These are phyloP conservation scores for Astragalus membranaceus DNA, from an alignment of 306 rosid genomes.

Conservation along the genomic window DNA sequence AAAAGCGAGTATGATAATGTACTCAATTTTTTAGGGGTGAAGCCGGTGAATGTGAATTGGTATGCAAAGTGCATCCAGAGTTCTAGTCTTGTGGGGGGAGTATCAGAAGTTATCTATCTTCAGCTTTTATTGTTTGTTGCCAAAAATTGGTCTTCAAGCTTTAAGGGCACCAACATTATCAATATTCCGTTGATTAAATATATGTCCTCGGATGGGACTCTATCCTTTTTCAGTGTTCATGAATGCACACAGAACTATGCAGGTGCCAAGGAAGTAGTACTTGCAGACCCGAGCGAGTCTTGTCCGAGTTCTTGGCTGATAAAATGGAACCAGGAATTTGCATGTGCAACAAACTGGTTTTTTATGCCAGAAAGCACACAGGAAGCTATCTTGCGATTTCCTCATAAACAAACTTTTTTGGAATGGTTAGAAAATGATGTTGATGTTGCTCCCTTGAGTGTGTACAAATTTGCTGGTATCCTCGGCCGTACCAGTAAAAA, in stretches of 20 bases:
- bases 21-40: slow-evolving; percentile 46
- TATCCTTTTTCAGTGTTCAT: slow-evolving; percentile 30
- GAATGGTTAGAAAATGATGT: slow-evolving; percentile 38
- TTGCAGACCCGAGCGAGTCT: slow-evolving; percentile 7
- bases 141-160: slow-evolving; percentile 34
- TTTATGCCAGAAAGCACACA: slow-evolving; percentile 58
- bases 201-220: slow-evolving; percentile 29
- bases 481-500: slow-evolving; percentile 1
- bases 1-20: slow-evolving; percentile 25
- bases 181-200: slow-evolving; percentile 50
- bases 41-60: slow-evolving; percentile 45
- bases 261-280: slow-evolving; percentile 10
- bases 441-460: slow-evolving; percentile 3
- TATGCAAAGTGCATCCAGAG: slow-evolving; percentile 66
- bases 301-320: slow-evolving; percentile 47
- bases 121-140: slow-evolving; percentile 49
- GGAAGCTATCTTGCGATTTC: slow-evolving; percentile 15
- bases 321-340: no score
- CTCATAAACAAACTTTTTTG: slow-evolving; percentile 18
- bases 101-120: slow-evolving; percentile 44
- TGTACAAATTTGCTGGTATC: slow-evolving; percentile 22
- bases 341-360: neutral
- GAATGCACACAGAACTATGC: neutral
- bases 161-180: slow-evolving; percentile 23
- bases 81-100: slow-evolving; percentile 43